Base-by-base conservation (phyloP, 768 basidiomycete genomes). In the Kwoniella sp. region DNA sequence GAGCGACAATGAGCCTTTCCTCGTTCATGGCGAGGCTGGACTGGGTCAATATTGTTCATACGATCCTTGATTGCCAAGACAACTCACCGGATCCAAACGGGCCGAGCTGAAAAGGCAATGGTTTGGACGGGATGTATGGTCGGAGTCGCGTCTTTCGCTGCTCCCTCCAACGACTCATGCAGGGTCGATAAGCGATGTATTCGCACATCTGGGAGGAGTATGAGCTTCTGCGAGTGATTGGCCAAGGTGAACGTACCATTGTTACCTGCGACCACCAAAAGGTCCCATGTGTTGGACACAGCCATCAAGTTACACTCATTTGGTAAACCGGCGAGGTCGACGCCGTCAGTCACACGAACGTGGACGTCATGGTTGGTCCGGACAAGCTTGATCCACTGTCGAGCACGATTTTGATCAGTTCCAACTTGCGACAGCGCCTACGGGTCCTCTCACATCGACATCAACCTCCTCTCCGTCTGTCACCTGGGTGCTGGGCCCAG, bases 331-430 rank as follows among this genome's bases (percentile, higher is more conserved):
- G 61, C 59, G n/a, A 73, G 53, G 20, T 64, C 53, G 10, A 68
- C 42, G 19, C 57, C 57, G 11, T 69, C 69, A 1, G 67, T 49
- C 5, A 73, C 65, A 22, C 68, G 57, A 11, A 73, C 68, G 31
- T 63, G 55, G 23, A 69, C 67, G 59, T 71, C 72, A 23, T 66
- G 56, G 41, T 70, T 70, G 12, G 72, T 64, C 48, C 64, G 70
- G 52, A 65, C 56, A 1, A 73, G 57, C 28, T 51, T 33, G 20
- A 73, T 44, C 70, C 70, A 73, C 70, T 73, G 46, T 22, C 20
- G n/a, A 20, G 17, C 19, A 45, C 11, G 23, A 23, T 14, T 37
- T 26, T 17, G 28, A 11, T 33, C 14, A 23, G 20, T 26, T 34
- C 3, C 28, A 42, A 23, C 27, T 9, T 37, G 14, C 5, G 9